A percentile compares a stretch with the other conserved stretches of the same genome.
Conservation (phyloP, 1,139 yeast species). For the Suhomyces bribrorum region DNA sequence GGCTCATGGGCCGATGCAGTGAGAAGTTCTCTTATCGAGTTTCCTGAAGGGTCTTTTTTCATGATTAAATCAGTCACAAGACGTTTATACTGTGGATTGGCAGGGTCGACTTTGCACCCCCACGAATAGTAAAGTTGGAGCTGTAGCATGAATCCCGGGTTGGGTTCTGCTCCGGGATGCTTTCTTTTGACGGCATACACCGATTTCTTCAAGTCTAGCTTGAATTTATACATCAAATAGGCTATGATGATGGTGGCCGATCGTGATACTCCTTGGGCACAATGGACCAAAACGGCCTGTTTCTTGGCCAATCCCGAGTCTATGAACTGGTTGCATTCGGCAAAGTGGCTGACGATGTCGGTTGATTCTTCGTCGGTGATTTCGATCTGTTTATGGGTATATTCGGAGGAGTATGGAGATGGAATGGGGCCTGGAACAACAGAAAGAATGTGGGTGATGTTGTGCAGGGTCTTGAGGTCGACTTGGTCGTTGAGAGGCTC, state of each 20-base stretch:
- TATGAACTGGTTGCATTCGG: conserved; percentile 64
- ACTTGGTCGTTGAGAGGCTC: conserved; percentile 49
- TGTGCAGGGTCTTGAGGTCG: conserved; percentile 44
- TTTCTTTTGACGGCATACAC: conserved; percentile 69
- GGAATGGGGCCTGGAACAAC: conserved; percentile 67
- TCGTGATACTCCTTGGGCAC: conserved; percentile 88
- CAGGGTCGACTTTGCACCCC: conserved; percentile 28
- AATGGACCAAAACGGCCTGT: conserved; percentile 53
- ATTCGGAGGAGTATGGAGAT: conserved; percentile 44
- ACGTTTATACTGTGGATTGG: conserved; percentile 27
- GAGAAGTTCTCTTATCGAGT: conserved; percentile 10
- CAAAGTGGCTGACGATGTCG: conserved; percentile 63
- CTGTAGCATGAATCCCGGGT: conserved; percentile 74
- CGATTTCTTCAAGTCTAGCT: conserved; percentile 60
- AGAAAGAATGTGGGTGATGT: conserved; percentile 70
- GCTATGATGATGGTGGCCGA: conserved; percentile 74
- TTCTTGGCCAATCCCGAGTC: conserved; percentile 54
- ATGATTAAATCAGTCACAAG: conserved; percentile 29
- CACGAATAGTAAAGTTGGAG: conserved; percentile 55
- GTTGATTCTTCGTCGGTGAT: conserved; percentile 67
- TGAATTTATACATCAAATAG: conserved; percentile 74
- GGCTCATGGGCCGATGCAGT: conserved; percentile 4
- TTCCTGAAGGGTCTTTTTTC: conserved; percentile 33
- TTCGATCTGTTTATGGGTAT: conserved; percentile 62
- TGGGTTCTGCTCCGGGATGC: conserved; percentile 66